These are phyloP conservation scores for Backusella mclennaniae DNA, from an alignment of 192 early-diverging fungal genomes.

Conservation along the genomic window DNA sequence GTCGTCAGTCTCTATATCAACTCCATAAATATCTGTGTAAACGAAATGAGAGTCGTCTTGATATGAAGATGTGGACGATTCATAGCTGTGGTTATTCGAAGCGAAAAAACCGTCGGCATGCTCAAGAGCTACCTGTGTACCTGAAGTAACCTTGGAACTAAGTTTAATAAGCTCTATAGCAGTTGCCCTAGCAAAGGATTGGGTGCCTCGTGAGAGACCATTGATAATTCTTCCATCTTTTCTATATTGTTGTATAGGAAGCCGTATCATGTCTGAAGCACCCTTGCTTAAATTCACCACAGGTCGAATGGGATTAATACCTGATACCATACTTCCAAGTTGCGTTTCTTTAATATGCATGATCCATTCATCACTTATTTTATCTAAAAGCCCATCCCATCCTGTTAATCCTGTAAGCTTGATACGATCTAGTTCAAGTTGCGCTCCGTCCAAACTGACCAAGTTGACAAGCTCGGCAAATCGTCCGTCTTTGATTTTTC, in stretches of 20 bases:
- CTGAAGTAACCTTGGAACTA: conserved; percentile 82
- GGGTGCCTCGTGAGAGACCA: conserved; percentile 83
- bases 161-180: conserved; percentile 90
- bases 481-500: conserved; percentile 68
- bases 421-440: conserved; percentile 80
- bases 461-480: conserved; percentile 87
- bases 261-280: conserved; percentile 84
- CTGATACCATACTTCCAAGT: conserved; percentile 83
- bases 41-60: not conserved
- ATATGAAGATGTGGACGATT: conserved; percentile 33
- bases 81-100: not conserved
- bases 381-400: conserved; percentile 57
- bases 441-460: conserved; percentile 87
- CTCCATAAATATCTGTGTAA: not conserved
- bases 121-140: conserved; percentile 87
- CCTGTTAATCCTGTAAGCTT: conserved; percentile 80
- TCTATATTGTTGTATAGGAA: conserved; percentile 93
- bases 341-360: conserved; percentile 91
- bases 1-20: not conserved
- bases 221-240: conserved; percentile 88
- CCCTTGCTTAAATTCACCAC: conserved; percentile 89
- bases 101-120: conserved; percentile 80
- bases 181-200: conserved; percentile 86
- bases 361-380: conserved; percentile 75
- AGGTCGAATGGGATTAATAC: conserved; percentile 86